Base-by-base conservation (phyloP, 176 grass and related monocot species). In the Miscanthus lutarioriparius region DNA sequence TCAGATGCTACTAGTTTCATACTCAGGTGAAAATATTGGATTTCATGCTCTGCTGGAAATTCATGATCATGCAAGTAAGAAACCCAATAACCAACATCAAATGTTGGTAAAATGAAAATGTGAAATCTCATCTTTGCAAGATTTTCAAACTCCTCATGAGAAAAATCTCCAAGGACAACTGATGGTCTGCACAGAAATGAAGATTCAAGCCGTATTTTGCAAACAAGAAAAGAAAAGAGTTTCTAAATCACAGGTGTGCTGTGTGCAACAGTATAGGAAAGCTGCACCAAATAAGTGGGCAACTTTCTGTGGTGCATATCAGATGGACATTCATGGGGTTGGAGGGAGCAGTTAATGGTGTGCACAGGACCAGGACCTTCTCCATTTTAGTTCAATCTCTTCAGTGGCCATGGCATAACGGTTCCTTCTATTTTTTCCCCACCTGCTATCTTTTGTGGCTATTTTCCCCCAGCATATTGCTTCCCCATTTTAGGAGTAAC, bases 361-460 rank as follows among this genome's bases (percentile, higher is more conserved):
- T 40, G 43, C 17, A 81, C 7, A 59, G 54, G 22, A 59, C 54
- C 32, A 61, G 65, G 33, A 9, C 16, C 63, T 87, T 63, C 80
- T 67, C 47, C 44, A 73, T 62, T 67, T n/a, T 59, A 48, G 53
- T 77, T 82, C 77, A 41, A 41, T 41, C 20, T 70, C n/a, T 28
- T 28, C 70, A 77, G 26, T 77, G 12, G 82, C n/a, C 53, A 82
- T 64, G 74, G 64, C 67, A 59, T 79, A 87, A 76, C 69, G 20
- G 69, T 79, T 64, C 64, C 40, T 28, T 25, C 81, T 80, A 74
- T 82, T 36, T 73, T 89, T 66, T 89, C 71, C 20, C 77, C 10
- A 77, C 53, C 16, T 27, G 4, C 15, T 39, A 67, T 32, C 27
- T 28, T 14, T 54, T 70, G 6, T 70, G 16, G 45, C 22, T 4